These are phyloP conservation scores for Magnaporthales sp. DNA, from an alignment of 2,329 filamentous ascomycete species.

Conservation along the genomic window DNA sequence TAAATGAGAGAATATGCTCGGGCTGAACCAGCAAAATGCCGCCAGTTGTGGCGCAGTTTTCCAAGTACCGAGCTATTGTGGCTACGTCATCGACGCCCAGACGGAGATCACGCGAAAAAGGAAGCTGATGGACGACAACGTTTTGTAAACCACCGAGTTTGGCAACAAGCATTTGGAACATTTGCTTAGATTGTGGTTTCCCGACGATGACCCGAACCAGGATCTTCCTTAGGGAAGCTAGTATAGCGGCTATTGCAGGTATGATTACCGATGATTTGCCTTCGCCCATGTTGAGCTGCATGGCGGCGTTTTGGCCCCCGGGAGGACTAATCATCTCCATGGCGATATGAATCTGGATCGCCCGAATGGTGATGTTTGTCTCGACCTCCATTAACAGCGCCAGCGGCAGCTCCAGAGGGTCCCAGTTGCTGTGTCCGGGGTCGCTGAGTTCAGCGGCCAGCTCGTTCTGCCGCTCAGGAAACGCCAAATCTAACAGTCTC, in stretches of 20 bases:
- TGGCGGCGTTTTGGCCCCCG: constrained; percentile 35
- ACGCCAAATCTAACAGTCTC: constrained; percentile 23
- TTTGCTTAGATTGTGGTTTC: constrained; percentile 54
- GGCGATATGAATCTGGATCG: constrained; percentile 50
- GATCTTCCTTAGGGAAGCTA: constrained; percentile 36
- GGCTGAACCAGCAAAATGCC: constrained; percentile 54
- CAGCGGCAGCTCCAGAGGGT: constrained; percentile 42
- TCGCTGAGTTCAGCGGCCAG: constrained; percentile 36
- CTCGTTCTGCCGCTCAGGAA: constrained; percentile 15
- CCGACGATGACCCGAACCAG: constrained; percentile 52
- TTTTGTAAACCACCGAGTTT: constrained; percentile 48
- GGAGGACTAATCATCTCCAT: constrained; percentile 40
- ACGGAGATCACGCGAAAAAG: constrained; percentile 43
- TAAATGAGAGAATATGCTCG: constrained; percentile 55
- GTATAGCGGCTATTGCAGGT: constrained; percentile 47
- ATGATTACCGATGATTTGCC: constrained; percentile 64
- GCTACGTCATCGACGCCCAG: constrained; percentile 17
- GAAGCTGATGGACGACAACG: constrained; percentile 45
- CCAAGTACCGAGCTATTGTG: constrained; percentile 27
- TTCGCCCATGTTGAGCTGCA: constrained; percentile 66
- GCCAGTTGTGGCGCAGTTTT: constrained; percentile 35
- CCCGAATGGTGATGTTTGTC: constrained; percentile 50
- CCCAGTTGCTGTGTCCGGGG: constrained; percentile 47
- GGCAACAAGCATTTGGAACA: constrained; percentile 43
- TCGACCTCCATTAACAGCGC: constrained; percentile 58